Evolutionary conservation across 768 basidiomycete genomes (phyloP).

Genomic region (Psilocybe cyanescens): DNA sequence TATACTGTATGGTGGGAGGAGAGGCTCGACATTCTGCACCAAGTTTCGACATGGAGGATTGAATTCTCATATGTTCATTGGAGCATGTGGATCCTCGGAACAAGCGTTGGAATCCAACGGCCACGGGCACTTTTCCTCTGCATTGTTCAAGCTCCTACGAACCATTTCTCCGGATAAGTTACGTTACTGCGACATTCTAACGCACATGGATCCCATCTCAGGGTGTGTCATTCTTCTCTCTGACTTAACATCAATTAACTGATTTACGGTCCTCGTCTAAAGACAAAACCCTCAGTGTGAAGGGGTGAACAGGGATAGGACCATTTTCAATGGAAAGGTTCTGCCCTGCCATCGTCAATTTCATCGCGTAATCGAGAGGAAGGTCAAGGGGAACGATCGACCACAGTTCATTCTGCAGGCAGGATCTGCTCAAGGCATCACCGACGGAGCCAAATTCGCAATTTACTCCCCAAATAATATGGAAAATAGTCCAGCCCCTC

Average conservation of each 20-base stretch:
- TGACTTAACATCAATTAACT: neutral
- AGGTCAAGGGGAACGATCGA: too few relatives aligned
- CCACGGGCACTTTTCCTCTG: constrained; percentile 12
- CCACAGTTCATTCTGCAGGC: neutral
- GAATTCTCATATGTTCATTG: constrained; percentile 14
- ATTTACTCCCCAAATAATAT: neutral
- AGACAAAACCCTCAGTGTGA: constrained; percentile 18
- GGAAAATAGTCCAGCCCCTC: neutral
- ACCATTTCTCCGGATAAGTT: constrained; percentile 6
- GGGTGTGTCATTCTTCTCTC: neutral
- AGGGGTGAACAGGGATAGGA: constrained; percentile 3
- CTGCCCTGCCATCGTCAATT: neutral
- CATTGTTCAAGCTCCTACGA: constrained; percentile 11
- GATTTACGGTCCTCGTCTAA: neutral
- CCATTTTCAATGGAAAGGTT: constrained; percentile 2
- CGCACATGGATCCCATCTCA: constrained; percentile 6
- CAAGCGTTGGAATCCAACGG: constrained; percentile 4
- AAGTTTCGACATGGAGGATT: constrained; percentile 1
- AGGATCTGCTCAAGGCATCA: constrained; percentile 10
- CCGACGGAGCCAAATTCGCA: neutral
- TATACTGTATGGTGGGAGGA: neutral
- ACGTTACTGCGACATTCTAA: constrained; percentile 11
- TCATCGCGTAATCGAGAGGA: neutral
- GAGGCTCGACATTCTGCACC: neutral
- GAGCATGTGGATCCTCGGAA: constrained; percentile 14